Percentiles rank a stretch among this genome's conserved stretches.
phyloP scores from a whole-genome alignment of 2,329 filamentous ascomycete genomes.

The Fusarium graminum region DNA sequence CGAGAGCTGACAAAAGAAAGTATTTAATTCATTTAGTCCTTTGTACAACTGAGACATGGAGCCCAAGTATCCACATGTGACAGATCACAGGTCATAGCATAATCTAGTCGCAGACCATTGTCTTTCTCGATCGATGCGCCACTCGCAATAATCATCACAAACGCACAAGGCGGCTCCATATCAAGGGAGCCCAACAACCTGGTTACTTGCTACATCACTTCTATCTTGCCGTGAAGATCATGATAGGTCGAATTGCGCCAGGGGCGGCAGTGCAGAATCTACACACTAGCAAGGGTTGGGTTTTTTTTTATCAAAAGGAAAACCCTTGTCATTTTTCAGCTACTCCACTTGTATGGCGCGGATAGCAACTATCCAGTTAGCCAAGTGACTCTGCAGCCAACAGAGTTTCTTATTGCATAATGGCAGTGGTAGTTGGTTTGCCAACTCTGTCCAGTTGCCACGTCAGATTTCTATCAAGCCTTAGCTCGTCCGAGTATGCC shows the following conservation, averaged over 20 bases:
- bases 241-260: not conserved
- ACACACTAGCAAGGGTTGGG: constrained; percentile 2
- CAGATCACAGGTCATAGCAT: constrained; percentile 2
- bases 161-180: not conserved
- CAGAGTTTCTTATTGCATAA: not conserved
- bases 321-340: constrained; percentile 13
- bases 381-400: not conserved
- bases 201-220: not conserved
- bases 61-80: not conserved
- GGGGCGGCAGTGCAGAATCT: constrained; percentile 8
- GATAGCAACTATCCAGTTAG: constrained; percentile 1
- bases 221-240: not conserved
- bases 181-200: not conserved
- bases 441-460: not conserved
- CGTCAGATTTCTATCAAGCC: constrained; percentile 4
- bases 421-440: not conserved
- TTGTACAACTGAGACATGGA: constrained; percentile 13
- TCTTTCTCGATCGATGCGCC: constrained; percentile 9
- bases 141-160: not conserved
- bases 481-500: not conserved
- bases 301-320: not conserved
- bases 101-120: constrained; percentile 1
- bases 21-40: not conserved
- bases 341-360: constrained; percentile 4
- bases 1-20: not conserved